Conservation (phyloP, 371 early-diverging fungal genomes). For the Circinella umbellata region DNA sequence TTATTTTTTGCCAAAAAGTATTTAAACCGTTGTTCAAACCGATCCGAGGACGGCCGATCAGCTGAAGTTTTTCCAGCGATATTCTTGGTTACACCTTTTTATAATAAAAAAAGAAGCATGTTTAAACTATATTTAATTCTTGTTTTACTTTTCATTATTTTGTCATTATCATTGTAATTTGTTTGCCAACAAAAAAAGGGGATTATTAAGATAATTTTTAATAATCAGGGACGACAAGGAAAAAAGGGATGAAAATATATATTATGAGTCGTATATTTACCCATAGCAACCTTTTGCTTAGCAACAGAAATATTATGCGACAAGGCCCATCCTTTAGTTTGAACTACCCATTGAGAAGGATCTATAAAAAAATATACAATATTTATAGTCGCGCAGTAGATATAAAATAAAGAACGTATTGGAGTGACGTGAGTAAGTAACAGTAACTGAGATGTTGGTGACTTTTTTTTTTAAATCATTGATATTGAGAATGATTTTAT, state of each 20-base stretch:
- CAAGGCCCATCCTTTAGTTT: constrained; percentile 46
- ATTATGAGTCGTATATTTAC: constrained; percentile 22
- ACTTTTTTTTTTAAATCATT: too few relatives aligned
- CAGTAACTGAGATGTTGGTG: too few relatives aligned
- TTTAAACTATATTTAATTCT: constrained; percentile 11
- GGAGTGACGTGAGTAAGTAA: constrained; percentile 10
- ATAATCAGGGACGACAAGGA: too few relatives aligned
- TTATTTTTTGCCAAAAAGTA: constrained; percentile 49
- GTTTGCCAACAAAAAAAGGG: too few relatives aligned
- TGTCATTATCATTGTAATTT: too few relatives aligned
- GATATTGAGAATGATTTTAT: constrained; percentile 2
- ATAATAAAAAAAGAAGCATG: neutral
- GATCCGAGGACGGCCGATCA: constrained; percentile 26
- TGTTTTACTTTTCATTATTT: neutral
- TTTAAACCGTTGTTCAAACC: constrained; percentile 49
- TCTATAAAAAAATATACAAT: constrained; percentile 11
- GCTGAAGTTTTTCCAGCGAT: constrained; percentile 35
- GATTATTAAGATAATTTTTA: too few relatives aligned
- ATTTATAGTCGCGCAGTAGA: neutral
- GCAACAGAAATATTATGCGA: constrained; percentile 37
- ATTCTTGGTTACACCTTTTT: constrained; percentile 41
- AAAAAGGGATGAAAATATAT: neutral
- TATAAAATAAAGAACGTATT: neutral
- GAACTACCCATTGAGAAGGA: constrained; percentile 37
- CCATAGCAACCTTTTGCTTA: constrained; percentile 39